Base-by-base conservation (phyloP, 345 rosid genomes). In the Camelina hispida region DNA sequence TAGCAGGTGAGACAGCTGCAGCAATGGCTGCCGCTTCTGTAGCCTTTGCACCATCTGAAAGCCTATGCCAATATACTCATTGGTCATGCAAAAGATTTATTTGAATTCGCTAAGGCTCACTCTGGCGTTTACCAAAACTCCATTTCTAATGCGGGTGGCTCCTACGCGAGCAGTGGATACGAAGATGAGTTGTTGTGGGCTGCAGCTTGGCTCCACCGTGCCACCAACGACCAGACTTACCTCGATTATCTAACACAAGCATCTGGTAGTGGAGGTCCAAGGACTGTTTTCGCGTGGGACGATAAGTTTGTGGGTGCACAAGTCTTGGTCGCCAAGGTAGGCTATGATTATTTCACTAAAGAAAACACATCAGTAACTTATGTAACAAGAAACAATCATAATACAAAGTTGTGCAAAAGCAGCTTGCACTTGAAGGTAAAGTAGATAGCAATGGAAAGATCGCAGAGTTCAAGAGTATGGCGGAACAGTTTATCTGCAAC, bases 151-250 rank as follows among this genome's bases (percentile, higher is more conserved):
- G 87, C 79, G 7, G 78, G 62, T 20, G 50, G 72, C n/a, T 85
- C 81, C 75, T 87, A 87, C 63, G 3, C 78, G 37, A 82, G 87
- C 69, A 80, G 83, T 25, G 91, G 79, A 12, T 62, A 59, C 4
- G 69, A 75, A 91, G 99, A 95, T 74, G 98, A 95, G 85, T 85
- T 95, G 44, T 66, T 95, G 34, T 95, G 98, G 96, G 98, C 93
- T 0, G 97, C 99, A 48, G 90, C 99, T 71, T 95, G 99, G 99
- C 85, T 95, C 35, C 91, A 89, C 42, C 83, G 79, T 67, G 98
- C 99, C 73, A 90, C 99, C 4, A 83, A 69, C 77, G 84, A 87
- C 76, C 81, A 84, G 14, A 69, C 77, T 22, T 92, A 88, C 81
- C 85, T 92, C 32, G 69, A 75, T 62, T 95, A 95, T 87, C 20